Base-by-base conservation (phyloP, 495 filamentous ascomycete genomes). In the Penicillium bialowiezense region DNA sequence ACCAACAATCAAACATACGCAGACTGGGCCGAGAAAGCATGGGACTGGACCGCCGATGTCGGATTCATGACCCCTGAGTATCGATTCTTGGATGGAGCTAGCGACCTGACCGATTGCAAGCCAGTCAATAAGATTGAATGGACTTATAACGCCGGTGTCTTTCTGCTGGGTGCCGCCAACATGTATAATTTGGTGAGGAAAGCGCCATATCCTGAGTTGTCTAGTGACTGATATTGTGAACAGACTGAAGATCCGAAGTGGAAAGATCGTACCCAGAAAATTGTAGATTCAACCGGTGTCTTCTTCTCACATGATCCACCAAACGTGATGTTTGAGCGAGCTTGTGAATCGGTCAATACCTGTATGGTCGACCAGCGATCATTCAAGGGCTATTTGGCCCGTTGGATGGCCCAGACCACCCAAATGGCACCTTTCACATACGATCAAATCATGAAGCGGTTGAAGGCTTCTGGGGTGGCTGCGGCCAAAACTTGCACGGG, bases 301-400 rank as follows among this genome's bases (percentile, higher is more conserved):
- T 75, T 79, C 51, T 87, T 88, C 55, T 20, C 44, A 1, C 39
- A 66, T 0, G 46, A 63, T 15, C 66, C 78, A 2, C 59, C 62
- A 19, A 65, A 78, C 18, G 73, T 87, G 36, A 85, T 88, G 68
- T 82, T 72, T 44, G 88, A 91, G 62, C 70, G 79, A n/a, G 76
- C 81, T 24, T 86, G 82, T 51, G 83, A 86, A 47, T 65, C 71
- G 0, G 67, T 71, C 42, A 63, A 73, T 36, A 79, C 68, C 7
- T 90, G 88, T 69, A 82, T 87, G 55, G 80, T 82, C 32, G 89
- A 93, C 58, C 88, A 91, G 72, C 77, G 78, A 34, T 88, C 84
- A 32, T 95, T 91, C 81, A 95, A 93, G 68, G 88, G 87, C 28
- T 95, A 91, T 69, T 73, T 92, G 13, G 73, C 88, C 18, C 87